Conservation (phyloP, 2,329 filamentous ascomycete species). For the Ascochyta rabiei region DNA sequence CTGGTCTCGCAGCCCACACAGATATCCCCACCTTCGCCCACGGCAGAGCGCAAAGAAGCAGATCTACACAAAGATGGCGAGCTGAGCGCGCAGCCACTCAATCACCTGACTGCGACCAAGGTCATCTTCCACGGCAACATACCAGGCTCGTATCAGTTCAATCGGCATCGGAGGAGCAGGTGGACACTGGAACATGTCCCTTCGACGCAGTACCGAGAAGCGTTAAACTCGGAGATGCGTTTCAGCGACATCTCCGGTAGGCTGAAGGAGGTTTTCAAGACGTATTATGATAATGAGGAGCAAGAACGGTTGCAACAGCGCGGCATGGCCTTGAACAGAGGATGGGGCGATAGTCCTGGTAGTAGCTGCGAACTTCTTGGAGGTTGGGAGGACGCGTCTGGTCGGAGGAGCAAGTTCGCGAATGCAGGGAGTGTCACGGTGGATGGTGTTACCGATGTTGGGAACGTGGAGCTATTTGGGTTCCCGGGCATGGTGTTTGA, state of each 20-base stretch:
- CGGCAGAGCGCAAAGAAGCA: constrained; percentile 60
- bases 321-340: constrained; percentile 85
- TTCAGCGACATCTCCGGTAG: constrained; percentile 65
- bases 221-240: constrained; percentile 73
- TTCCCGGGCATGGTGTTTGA: constrained; percentile 96
- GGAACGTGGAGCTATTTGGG: constrained; percentile 85
- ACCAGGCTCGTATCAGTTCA: constrained; percentile 95
- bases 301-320: constrained; percentile 61
- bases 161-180: constrained; percentile 85
- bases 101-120: constrained; percentile 84
- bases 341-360: constrained; percentile 89
- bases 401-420: constrained; percentile 42
- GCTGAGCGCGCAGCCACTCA: constrained; percentile 47
- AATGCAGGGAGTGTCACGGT: constrained; percentile 47
- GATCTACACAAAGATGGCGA: constrained; percentile 33
- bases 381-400: constrained; percentile 72
- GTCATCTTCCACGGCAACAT: constrained; percentile 94
- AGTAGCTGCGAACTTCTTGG: constrained; percentile 74
- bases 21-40: constrained; percentile 55
- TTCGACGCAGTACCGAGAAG: constrained; percentile 49
- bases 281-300: constrained; percentile 63
- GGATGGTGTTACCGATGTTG: constrained; percentile 58
- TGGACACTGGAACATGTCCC: constrained; percentile 72
- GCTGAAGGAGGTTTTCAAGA: constrained; percentile 73
- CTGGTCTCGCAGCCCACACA: constrained; percentile 78